Percentiles rank a stretch among this genome's conserved stretches.
Conservation (phyloP, 352 stramenopile genomes). For the Globisporangium cederbergense region DNA sequence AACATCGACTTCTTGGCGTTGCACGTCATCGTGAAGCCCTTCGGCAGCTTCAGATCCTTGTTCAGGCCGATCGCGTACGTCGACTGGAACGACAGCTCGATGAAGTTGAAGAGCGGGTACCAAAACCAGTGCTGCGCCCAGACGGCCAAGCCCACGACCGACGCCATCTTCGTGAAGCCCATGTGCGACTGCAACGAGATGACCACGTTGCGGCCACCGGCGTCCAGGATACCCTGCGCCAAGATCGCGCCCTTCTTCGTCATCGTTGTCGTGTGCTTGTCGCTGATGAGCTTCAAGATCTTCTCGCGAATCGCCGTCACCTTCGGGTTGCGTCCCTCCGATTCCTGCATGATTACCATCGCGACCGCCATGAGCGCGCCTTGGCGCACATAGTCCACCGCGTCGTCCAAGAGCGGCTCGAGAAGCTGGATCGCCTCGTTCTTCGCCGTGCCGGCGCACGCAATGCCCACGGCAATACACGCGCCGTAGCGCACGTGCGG, state of each 20-base stretch:
- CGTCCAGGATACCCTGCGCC: conserved; percentile 96
- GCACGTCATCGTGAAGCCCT: conserved; percentile 92
- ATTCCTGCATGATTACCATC: conserved; percentile 99
- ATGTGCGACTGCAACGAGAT: conserved; percentile 95
- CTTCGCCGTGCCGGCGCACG: conserved; percentile 96
- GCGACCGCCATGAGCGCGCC: conserved; percentile 95
- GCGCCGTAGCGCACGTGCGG: conserved; percentile 99
- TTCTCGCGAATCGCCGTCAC: conserved; percentile 83
- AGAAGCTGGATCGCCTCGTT: conserved; percentile 96
- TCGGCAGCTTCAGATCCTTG: conserved; percentile 97
- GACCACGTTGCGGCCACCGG: conserved; percentile 96
- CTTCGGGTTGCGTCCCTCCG: conserved; percentile 81
- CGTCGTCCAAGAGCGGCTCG: conserved; percentile 97
- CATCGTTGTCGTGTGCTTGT: conserved; percentile 98
- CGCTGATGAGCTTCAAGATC: conserved; percentile 89
- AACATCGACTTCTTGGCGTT: conserved; percentile 95
- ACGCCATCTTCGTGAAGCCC: conserved; percentile 97
- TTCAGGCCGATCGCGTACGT: conserved; percentile 97
- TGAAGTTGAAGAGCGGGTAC: conserved; percentile 99
- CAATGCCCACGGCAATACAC: conserved; percentile 98
- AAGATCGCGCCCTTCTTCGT: conserved; percentile 99
- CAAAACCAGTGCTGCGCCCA: conserved; percentile 99
- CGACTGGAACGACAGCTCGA: conserved; percentile 95
- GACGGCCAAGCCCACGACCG: conserved; percentile 94
- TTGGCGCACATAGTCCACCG: conserved; percentile 98